Evolutionary conservation across 768 basidiomycete species (phyloP), one percentile per base, ranked within the genome.

Genomic region (Podaxis carcinomalis): DNA sequence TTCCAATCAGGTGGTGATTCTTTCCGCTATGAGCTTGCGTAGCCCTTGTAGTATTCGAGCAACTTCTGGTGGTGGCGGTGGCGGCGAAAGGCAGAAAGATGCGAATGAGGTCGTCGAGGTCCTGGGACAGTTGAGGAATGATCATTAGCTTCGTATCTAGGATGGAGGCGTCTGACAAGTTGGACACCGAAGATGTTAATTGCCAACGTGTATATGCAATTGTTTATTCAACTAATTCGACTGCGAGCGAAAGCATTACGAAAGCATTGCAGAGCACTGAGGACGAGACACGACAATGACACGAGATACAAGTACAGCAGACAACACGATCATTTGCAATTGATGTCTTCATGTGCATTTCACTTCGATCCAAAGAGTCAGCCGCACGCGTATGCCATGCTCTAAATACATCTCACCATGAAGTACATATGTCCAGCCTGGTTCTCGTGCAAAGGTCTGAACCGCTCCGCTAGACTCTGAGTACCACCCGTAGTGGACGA

Each of bases 391-490:
- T 7, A 19, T 40, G 19, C 11, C 23, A 49, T 25, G 25, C 21
- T 7, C 16, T n/a, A 13, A 3, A 27, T 49, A 2, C 11, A 51
- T 16, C 75, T 36, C 50, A 79, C 78, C 67, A 83, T 84, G 63
- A 86, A 88, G 62, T 87, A 88, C 87, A 88, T 88, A 46, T 79
- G 62, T 0, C 69, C 70, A 0, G 75, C 70, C 74, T 84, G 83
- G 37, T 75, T 79, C 2, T 64, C 57, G 66, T 90, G 80, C 11
- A 88, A 70, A 0, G 83, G 84, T 68, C 76, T 84, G 76, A 88
- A 91, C 2, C 72, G 75, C 5, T 74, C 72, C 62, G 74, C 77
- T 77, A 76, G 89, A 1, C 75, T 75, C 16, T 76, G 70, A 3
- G 72, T 69, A 23, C 79, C 78, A 0, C 74, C 73, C 28, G 81